Percentiles rank a stretch among this genome's conserved stretches.
Conservation (phyloP, 768 basidiomycete species). For the Agaricus bisporus region DNA sequence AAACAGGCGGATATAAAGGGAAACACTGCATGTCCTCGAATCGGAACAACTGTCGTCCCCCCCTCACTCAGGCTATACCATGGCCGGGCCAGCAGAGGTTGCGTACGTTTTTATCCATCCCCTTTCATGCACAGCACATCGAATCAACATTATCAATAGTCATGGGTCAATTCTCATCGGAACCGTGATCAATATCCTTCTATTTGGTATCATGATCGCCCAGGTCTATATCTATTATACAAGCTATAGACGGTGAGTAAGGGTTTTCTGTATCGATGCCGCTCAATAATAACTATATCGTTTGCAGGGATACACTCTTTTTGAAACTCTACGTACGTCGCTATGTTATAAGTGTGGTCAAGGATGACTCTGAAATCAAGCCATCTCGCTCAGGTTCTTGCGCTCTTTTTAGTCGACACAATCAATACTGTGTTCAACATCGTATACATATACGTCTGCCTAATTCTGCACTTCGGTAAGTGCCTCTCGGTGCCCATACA, state of each 20-base stretch:
- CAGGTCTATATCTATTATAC: slow-evolving; percentile 44
- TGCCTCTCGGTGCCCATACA: not conserved
- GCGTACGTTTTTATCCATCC: no score
- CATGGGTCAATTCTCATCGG: slow-evolving; percentile 47
- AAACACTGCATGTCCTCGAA: no score
- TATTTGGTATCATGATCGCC: slow-evolving; percentile 45
- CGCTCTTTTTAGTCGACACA: slow-evolving; percentile 42
- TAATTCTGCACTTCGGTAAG: slow-evolving; percentile 42
- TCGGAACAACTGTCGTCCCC: no score
- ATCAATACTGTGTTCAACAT: slow-evolving; percentile 39
- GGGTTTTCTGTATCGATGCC: not conserved
- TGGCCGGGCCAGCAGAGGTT: no score
- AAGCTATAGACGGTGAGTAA: slow-evolving; percentile 22
- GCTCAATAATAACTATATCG: not conserved
- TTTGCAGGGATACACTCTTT: slow-evolving; percentile 34
- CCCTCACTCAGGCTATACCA: no score
- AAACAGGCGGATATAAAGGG: no score
- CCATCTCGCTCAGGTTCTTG: not conserved
- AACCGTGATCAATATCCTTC: slow-evolving; percentile 37
- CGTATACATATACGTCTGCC: slow-evolving; percentile 37
- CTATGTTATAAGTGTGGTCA: slow-evolving; percentile 10
- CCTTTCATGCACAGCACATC: no score
- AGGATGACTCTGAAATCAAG: slow-evolving; percentile 26
- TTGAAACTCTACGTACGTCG: slow-evolving; percentile 36
- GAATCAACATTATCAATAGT: slow-evolving; percentile 17